Evolutionary conservation across 495 filamentous ascomycete genomes (phyloP).

Genomic region (Barbatosphaeria neglecta): DNA sequence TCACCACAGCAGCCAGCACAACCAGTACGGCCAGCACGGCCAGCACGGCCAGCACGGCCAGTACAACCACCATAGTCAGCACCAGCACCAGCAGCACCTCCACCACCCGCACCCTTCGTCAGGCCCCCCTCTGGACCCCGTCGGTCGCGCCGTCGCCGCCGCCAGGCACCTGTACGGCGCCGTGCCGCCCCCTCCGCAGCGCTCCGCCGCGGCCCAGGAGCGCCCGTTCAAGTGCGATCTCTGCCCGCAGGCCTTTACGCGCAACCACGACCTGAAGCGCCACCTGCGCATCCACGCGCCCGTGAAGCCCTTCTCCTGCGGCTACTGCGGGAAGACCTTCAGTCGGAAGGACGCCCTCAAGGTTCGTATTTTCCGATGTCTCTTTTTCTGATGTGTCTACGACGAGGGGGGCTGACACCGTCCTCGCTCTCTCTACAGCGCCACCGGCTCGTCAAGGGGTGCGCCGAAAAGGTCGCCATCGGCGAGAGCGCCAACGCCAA

Average conservation of each 20-base stretch:
- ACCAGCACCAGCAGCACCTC: slow-evolving; percentile 34
- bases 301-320: slow-evolving; percentile 91
- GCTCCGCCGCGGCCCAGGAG: slow-evolving; percentile 34
- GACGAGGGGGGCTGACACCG: neutral
- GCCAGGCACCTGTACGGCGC: neutral
- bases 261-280: slow-evolving; percentile 93
- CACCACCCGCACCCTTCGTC: slow-evolving; percentile 2
- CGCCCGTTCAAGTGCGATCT: slow-evolving; percentile 90
- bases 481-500: neutral
- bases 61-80: slow-evolving; percentile 44
- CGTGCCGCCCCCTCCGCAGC: slow-evolving; percentile 29
- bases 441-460: neutral
- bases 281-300: slow-evolving; percentile 92
- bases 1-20: slow-evolving; percentile 45
- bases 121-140: neutral
- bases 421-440: neutral
- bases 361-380: no score
- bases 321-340: slow-evolving; percentile 90
- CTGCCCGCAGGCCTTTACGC: slow-evolving; percentile 87
- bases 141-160: slow-evolving; percentile 5
- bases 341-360: slow-evolving; percentile 94
- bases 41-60: slow-evolving; percentile 47
- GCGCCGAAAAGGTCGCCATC: neutral
- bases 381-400: no score
- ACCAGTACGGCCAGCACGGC: slow-evolving; percentile 33